Conservation (phyloP, 768 basidiomycete species). For the Pisolithus tinctorius region DNA sequence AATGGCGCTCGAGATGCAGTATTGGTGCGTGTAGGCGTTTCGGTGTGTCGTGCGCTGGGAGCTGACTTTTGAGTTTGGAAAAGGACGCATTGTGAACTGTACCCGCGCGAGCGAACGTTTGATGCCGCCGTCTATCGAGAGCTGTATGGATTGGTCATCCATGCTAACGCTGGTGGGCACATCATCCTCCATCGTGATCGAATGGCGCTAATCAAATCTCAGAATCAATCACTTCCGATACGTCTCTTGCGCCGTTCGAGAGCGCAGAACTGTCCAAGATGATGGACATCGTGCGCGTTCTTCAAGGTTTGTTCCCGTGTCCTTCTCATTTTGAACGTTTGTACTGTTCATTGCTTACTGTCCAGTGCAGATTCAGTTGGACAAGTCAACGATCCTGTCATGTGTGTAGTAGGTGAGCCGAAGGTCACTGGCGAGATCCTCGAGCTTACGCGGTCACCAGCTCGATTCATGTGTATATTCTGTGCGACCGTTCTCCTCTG, state of each 20-base stretch:
- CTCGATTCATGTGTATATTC: conserved; percentile 10
- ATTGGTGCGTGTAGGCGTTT: conserved; percentile 12
- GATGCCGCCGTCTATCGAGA: conserved; percentile 1
- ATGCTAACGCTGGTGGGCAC: conserved; percentile 5
- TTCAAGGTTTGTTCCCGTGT: conserved; percentile 1
- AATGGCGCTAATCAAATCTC: conserved; percentile 2
- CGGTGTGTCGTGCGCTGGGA: too few relatives aligned
- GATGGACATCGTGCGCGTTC: conserved; percentile 6
- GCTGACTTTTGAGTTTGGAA: neutral
- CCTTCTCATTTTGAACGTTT: neutral
- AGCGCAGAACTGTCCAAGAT: conserved; percentile 7
- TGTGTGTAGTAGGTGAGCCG: conserved; percentile 6
- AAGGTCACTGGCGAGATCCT: neutral
- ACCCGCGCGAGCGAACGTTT: conserved; percentile 5
- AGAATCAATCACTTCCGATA: conserved; percentile 14
- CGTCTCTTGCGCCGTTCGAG: conserved; percentile 11
- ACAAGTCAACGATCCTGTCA: conserved; percentile 3
- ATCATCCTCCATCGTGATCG: neutral
- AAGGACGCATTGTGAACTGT: conserved; percentile 21
- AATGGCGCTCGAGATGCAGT: conserved; percentile 20
- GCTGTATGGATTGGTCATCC: conserved; percentile 5
- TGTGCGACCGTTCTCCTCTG: neutral
- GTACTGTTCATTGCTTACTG: too few relatives aligned
- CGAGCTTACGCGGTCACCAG: neutral
- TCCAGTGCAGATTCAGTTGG: neutral